Evolutionary conservation across 1,284 basidiomycete species (phyloP).

Genomic region (Sutorius eximius): DNA sequence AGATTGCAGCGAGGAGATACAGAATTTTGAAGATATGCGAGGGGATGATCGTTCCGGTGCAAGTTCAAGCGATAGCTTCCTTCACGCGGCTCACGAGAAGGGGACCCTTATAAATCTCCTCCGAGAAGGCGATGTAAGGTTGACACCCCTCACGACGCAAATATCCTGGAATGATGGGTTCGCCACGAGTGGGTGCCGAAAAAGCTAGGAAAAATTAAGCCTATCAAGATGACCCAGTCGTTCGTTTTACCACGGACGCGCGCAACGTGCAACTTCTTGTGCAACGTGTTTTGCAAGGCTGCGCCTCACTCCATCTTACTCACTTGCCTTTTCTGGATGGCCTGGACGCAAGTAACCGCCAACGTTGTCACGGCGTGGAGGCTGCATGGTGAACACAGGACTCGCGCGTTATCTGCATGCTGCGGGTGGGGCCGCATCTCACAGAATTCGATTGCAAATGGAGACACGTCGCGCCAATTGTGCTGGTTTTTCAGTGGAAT

Average conservation of each 20-base stretch:
- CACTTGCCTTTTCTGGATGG: constrained; percentile 29
- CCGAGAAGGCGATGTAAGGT: constrained; percentile 30
- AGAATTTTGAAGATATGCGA: constrained; percentile 29
- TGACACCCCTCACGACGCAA: constrained; percentile 10
- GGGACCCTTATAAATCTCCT: constrained; percentile 28
- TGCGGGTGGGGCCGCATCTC: not conserved
- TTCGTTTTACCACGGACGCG: constrained; percentile 4
- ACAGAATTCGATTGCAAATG: constrained; percentile 1
- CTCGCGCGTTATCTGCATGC: constrained; percentile 7
- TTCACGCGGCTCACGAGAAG: constrained; percentile 13
- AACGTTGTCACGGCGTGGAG: constrained; percentile 18
- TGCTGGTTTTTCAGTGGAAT: constrained; percentile 6
- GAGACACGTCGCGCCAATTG: constrained; percentile 11
- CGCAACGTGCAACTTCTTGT: constrained; percentile 19
- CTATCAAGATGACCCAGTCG: constrained; percentile 10
- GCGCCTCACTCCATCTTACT: constrained; percentile 27
- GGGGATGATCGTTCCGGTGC: constrained; percentile 14
- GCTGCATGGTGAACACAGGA: constrained; percentile 27
- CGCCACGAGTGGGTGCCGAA: constrained; percentile 22
- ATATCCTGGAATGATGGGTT: constrained; percentile 18
- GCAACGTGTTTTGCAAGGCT: constrained; percentile 29
- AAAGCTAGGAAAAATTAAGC: constrained; percentile 6
- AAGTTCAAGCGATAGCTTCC: constrained; percentile 13
- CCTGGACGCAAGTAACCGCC: constrained; percentile 11
- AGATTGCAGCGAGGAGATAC: constrained; percentile 22